A percentile compares a stretch with the other conserved stretches of the same genome.
Conservation (phyloP, 176 grass and related monocot species). For the Luzula sylvatica region DNA sequence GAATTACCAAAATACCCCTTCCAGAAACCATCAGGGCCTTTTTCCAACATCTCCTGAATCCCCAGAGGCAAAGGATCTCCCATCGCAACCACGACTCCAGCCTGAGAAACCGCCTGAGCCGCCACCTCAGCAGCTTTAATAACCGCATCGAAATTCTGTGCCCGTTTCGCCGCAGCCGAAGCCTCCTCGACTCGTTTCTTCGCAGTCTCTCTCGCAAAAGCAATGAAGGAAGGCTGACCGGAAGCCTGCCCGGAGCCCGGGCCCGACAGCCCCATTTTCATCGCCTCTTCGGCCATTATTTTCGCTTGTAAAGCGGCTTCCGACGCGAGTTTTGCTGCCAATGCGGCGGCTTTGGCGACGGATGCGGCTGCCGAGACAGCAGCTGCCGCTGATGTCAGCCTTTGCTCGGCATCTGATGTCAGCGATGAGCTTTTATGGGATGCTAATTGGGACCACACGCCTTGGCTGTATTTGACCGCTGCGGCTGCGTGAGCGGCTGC, state of each 20-base stretch:
- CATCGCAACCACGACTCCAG: constrained; percentile 73
- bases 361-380: constrained; percentile 76
- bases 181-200: constrained; percentile 87
- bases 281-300: constrained; percentile 77
- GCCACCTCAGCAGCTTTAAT: constrained; percentile 89
- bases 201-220: constrained; percentile 68
- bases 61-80: constrained; percentile 87
- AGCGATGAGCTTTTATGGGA: constrained; percentile 35
- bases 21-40: constrained; percentile 71
- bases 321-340: constrained; percentile 83
- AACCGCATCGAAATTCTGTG: constrained; percentile 89
- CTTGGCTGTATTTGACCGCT: constrained; percentile 56
- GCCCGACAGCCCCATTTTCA: constrained; percentile 25
- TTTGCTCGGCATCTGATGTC: constrained; percentile 65
- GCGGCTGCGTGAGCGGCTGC: constrained; percentile 41
- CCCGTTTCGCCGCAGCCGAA: constrained; percentile 80
- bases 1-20: constrained; percentile 31
- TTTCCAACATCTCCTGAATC: constrained; percentile 66
- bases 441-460: constrained; percentile 56
- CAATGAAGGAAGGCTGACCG: constrained; percentile 45
- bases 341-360: constrained; percentile 87
- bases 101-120: constrained; percentile 76
- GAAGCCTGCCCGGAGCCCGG: neutral
- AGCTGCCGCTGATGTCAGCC: constrained; percentile 67
- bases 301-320: constrained; percentile 81